Conservation (phyloP, 176 grass and related monocot genomes). For the Raddia guianensis region DNA sequence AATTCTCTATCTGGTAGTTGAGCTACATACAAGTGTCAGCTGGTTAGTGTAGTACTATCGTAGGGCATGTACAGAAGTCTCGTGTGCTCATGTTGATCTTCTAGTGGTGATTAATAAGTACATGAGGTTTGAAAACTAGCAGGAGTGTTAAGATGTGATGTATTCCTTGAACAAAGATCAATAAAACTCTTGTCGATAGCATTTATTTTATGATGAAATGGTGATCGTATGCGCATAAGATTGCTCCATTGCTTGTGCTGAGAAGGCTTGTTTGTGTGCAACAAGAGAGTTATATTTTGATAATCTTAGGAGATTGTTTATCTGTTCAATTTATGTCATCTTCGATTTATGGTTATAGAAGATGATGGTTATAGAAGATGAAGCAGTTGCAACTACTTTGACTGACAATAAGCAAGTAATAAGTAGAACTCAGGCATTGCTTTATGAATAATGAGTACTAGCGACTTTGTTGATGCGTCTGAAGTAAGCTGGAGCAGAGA, state of each 20-base stretch:
- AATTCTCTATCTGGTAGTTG: slow-evolving; percentile 26
- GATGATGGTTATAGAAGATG: no score
- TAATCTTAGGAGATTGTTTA: neutral
- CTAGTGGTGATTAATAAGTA: slow-evolving; percentile 6
- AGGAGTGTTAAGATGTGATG: slow-evolving; percentile 18
- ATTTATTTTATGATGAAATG: neutral
- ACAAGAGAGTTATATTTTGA: neutral
- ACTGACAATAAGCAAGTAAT: neutral
- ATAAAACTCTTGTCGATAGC: slow-evolving; percentile 39
- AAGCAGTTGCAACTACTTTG: neutral
- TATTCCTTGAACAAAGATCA: slow-evolving; percentile 42
- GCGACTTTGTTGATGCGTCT: neutral
- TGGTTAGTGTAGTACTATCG: slow-evolving; percentile 16
- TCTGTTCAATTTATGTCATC: neutral
- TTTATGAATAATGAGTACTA: neutral
- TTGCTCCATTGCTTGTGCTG: no score
- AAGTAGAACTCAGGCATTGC: neutral
- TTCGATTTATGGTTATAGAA: neutral
- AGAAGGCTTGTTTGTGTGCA: neutral
- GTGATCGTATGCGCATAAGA: neutral
- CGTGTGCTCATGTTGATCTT: slow-evolving; percentile 31
- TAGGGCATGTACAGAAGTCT: slow-evolving; percentile 39
- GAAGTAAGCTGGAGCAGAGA: neutral
- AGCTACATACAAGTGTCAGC: slow-evolving; percentile 19
- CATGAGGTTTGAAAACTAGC: slow-evolving; percentile 14